A percentile compares a stretch with the other conserved stretches of the same genome.
These are phyloP conservation scores for Trametopsis cervina DNA, from an alignment of 768 basidiomycete species.

Conservation along the genomic window DNA sequence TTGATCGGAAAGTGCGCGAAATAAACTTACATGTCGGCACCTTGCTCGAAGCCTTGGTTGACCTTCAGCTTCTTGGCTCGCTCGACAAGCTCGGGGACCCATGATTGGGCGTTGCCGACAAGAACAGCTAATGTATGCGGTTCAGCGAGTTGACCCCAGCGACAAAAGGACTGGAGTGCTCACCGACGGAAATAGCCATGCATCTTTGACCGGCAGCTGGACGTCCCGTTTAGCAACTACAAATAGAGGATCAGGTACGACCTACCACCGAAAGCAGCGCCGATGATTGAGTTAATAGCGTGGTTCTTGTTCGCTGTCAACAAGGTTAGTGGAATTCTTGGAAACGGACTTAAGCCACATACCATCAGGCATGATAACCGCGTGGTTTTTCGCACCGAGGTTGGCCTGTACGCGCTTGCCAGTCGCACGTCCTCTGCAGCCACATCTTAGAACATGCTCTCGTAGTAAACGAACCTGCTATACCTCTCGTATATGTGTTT, in stretches of 20 bases:
- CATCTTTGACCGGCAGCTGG: conserved; percentile 93
- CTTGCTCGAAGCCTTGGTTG: conserved; percentile 85
- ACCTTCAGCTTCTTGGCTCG: conserved; percentile 76
- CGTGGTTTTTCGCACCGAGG: conserved; percentile 97
- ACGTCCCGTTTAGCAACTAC: conserved; percentile 18
- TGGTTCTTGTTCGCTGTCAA: conserved; percentile 83
- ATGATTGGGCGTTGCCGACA: conserved; percentile 71
- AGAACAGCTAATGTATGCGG: conserved; percentile 51
- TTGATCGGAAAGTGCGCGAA: background rate
- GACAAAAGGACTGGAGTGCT: conserved; percentile 16
- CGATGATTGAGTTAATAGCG: conserved; percentile 85
- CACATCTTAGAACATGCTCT: conserved; percentile 27
- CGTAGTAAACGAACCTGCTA: conserved; percentile 11
- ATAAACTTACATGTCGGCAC: conserved; percentile 66
- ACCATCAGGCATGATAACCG: conserved; percentile 92
- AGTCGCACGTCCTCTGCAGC: background rate
- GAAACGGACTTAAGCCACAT: conserved; percentile 13
- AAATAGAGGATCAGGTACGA: conserved; percentile 13
- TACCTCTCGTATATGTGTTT: conserved; percentile 89
- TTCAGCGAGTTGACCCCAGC: conserved; percentile 1
- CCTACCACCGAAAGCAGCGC: conserved; percentile 88
- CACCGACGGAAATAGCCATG: conserved; percentile 93
- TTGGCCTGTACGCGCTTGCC: conserved; percentile 42
- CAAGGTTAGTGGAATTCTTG: background rate
- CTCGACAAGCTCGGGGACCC: conserved; percentile 84